These are phyloP conservation scores for Tylopilus balloui DNA, from an alignment of 768 basidiomycete genomes.

Conservation along the genomic window DNA sequence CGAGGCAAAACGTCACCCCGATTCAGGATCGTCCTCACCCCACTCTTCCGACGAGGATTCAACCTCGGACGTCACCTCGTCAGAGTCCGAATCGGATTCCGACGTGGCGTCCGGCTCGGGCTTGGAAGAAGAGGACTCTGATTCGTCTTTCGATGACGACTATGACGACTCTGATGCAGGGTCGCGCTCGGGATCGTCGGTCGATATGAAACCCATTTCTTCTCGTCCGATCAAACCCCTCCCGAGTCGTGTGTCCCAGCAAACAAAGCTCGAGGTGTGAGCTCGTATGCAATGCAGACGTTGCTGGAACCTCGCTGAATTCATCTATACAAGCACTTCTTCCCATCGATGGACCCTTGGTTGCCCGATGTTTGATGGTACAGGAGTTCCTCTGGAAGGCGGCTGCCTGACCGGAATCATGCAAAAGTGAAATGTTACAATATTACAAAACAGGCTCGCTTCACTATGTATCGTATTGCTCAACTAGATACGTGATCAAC, in stretches of 20 bases:
- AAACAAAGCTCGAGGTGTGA: conserved; percentile 33
- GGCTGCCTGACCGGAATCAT: too few species aligned
- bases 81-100: conserved; percentile 14
- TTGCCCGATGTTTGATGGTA: neutral
- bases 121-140: conserved; percentile 12
- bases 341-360: neutral
- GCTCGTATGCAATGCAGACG: neutral
- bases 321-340: too few species aligned
- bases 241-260: conserved; percentile 35
- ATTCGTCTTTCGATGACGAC: conserved; percentile 2
- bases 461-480: conserved; percentile 1
- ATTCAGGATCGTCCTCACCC: conserved; percentile 1
- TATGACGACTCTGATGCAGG: conserved; percentile 11
- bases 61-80: conserved; percentile 2
- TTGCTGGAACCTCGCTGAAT: neutral
- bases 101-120: conserved; percentile 3
- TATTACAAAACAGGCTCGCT: conserved; percentile 5
- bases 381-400: neutral
- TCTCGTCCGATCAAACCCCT: conserved; percentile 47
- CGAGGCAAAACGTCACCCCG: conserved; percentile 34
- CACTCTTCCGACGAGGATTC: conserved; percentile 14
- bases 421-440: neutral
- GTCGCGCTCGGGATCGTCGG: conserved; percentile 13
- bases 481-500: conserved; percentile 4
- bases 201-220: conserved; percentile 38